Evolutionary conservation across 2,329 filamentous ascomycete genomes (phyloP).

Genomic region (Aureobasidium melanogenum): DNA sequence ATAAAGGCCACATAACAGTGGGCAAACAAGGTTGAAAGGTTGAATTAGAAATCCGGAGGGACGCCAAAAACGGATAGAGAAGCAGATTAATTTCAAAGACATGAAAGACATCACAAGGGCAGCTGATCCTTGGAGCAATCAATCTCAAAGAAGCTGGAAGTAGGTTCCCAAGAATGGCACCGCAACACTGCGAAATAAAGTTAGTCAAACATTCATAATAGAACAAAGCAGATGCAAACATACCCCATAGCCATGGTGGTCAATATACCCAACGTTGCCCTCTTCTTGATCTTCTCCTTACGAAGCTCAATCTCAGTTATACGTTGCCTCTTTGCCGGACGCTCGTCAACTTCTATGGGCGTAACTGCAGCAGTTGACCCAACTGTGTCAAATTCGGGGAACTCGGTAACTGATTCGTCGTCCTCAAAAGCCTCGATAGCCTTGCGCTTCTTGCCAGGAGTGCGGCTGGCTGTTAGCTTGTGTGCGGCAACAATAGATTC

Average conservation of each 20-base stretch:
- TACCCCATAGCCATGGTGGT: slow-evolving; percentile 87
- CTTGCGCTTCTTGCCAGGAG: slow-evolving; percentile 55
- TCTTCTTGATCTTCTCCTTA: slow-evolving; percentile 77
- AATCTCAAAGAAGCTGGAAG: background rate
- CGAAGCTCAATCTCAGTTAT: slow-evolving; percentile 67
- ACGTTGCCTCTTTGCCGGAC: slow-evolving; percentile 64
- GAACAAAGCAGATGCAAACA: slow-evolving; percentile 35
- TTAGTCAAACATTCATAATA: background rate
- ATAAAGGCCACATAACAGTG: background rate
- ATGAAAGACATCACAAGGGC: background rate
- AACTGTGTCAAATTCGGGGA: background rate
- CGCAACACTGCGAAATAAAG: background rate
- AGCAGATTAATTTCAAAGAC: background rate
- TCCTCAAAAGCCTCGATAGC: slow-evolving; percentile 56
- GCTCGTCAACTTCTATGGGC: slow-evolving; percentile 37
- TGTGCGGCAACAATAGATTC: slow-evolving; percentile 74
- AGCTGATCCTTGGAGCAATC: background rate
- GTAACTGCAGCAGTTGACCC: background rate
- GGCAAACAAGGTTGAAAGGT: background rate
- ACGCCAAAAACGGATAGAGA: background rate
- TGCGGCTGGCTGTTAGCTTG: slow-evolving; percentile 29
- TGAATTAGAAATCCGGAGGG: background rate
- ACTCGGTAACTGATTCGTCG: slow-evolving; percentile 39
- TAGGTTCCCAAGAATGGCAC: background rate
- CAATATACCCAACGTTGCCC: slow-evolving; percentile 76